Evolutionary conservation across 805 yeast species (phyloP).

Genomic region (Ogataea haglerorum): DNA sequence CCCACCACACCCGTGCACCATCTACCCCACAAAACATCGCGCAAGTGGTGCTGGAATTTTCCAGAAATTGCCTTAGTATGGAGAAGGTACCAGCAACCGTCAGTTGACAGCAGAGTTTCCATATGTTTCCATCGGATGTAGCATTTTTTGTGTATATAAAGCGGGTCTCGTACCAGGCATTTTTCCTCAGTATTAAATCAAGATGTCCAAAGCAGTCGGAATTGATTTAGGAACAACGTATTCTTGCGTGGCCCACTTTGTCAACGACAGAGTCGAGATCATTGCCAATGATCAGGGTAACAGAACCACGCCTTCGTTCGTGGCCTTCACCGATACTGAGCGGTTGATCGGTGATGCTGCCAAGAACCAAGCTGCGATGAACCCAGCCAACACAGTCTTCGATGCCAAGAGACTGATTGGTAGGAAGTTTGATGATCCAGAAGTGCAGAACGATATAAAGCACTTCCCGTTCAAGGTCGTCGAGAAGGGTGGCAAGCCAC

Average conservation of each 20-base stretch:
- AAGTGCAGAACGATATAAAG: slow-evolving; percentile 75
- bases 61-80: slow-evolving; percentile 5
- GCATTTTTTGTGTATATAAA: slow-evolving; percentile 2
- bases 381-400: slow-evolving; percentile 85
- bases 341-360: slow-evolving; percentile 96
- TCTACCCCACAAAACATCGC: slow-evolving; percentile 3
- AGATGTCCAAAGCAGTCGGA: slow-evolving; percentile 58
- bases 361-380: slow-evolving; percentile 93
- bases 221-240: slow-evolving; percentile 86
- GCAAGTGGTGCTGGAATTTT: slow-evolving; percentile 5
- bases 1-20: slow-evolving; percentile 6
- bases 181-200: slow-evolving; percentile 8
- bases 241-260: slow-evolving; percentile 94
- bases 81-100: slow-evolving; percentile 8
- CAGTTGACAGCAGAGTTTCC: slow-evolving; percentile 5
- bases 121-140: slow-evolving; percentile 1
- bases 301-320: slow-evolving; percentile 96
- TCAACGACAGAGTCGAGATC: slow-evolving; percentile 89
- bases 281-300: slow-evolving; percentile 98
- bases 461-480: slow-evolving; percentile 82
- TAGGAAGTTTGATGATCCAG: slow-evolving; percentile 79
- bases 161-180: background rate
- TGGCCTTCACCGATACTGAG: slow-evolving; percentile 90
- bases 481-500: slow-evolving; percentile 74
- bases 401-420: slow-evolving; percentile 94